Conservation (phyloP, 2,329 filamentous ascomycete species). For the Xylaria digitata region DNA sequence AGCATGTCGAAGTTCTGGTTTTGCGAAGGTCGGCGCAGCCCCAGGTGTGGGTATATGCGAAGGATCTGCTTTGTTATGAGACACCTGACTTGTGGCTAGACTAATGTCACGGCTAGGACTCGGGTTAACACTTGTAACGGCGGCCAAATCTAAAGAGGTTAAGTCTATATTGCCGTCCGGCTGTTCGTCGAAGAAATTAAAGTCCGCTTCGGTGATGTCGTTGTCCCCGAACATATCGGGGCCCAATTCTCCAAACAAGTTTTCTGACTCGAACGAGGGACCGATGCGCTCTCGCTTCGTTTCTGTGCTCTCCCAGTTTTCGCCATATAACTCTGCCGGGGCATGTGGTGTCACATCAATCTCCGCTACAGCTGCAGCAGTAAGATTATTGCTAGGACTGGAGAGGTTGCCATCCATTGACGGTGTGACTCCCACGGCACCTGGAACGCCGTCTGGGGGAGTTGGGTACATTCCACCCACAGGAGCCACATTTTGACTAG, state of each 20-base stretch:
- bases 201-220: constrained; percentile 83
- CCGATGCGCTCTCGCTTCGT: constrained; percentile 59
- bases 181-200: constrained; percentile 82
- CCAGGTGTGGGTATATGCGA: constrained; percentile 35
- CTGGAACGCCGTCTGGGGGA: constrained; percentile 73
- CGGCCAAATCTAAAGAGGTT: constrained; percentile 51
- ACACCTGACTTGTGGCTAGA: constrained; percentile 37
- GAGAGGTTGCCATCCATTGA: constrained; percentile 66
- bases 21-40: constrained; percentile 61
- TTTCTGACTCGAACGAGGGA: constrained; percentile 61
- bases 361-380: constrained; percentile 50
- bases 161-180: constrained; percentile 56
- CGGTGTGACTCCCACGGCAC: constrained; percentile 63
- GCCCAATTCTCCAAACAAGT: constrained; percentile 76
- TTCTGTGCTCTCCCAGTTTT: constrained; percentile 58
- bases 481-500: constrained; percentile 57
- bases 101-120: constrained; percentile 36
- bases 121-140: constrained; percentile 43
- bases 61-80: constrained; percentile 39
- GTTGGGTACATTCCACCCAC: constrained; percentile 75
- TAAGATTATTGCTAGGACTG: constrained; percentile 63
- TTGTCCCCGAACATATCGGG: constrained; percentile 78
- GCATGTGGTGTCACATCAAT: constrained; percentile 51
- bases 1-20: constrained; percentile 69
- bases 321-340: constrained; percentile 50